phyloP scores from a whole-genome alignment of 495 filamentous ascomycete species.

The Lasiosphaeris hirsuta region DNA sequence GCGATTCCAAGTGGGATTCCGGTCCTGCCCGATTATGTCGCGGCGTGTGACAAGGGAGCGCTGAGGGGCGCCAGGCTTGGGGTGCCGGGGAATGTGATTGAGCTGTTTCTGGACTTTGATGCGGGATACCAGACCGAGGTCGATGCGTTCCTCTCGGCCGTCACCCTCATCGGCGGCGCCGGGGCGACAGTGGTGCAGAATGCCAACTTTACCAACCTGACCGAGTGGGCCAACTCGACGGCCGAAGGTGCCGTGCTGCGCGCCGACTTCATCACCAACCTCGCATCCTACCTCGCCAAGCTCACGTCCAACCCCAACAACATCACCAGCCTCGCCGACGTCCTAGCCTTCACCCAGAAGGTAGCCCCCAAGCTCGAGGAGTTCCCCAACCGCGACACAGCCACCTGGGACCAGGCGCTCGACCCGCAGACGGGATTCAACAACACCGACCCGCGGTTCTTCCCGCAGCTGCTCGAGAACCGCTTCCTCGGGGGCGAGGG shows the following conservation, averaged over 20 bases:
- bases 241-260: constrained; percentile 5
- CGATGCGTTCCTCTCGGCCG: constrained; percentile 7
- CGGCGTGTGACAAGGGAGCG: constrained; percentile 48
- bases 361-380: constrained; percentile 11
- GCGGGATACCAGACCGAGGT: not conserved
- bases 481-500: constrained; percentile 10
- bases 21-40: constrained; percentile 40
- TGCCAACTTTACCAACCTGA: constrained; percentile 5
- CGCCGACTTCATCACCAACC: constrained; percentile 42
- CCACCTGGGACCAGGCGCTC: constrained; percentile 30
- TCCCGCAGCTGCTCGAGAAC: constrained; percentile 14
- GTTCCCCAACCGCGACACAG: constrained; percentile 34
- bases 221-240: not conserved
- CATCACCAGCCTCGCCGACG: constrained; percentile 33
- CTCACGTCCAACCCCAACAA: constrained; percentile 46
- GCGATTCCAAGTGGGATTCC: constrained; percentile 35
- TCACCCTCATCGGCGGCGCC: not conserved
- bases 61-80: constrained; percentile 66
- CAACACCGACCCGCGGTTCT: constrained; percentile 2
- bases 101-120: not conserved
- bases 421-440: constrained; percentile 11
- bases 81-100: constrained; percentile 41
- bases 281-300: constrained; percentile 42
- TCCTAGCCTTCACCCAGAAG: constrained; percentile 31
- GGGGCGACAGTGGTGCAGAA: not conserved